Conservation (phyloP, 192 early-diverging fungal genomes). For the Cladochytrium replicatum region DNA sequence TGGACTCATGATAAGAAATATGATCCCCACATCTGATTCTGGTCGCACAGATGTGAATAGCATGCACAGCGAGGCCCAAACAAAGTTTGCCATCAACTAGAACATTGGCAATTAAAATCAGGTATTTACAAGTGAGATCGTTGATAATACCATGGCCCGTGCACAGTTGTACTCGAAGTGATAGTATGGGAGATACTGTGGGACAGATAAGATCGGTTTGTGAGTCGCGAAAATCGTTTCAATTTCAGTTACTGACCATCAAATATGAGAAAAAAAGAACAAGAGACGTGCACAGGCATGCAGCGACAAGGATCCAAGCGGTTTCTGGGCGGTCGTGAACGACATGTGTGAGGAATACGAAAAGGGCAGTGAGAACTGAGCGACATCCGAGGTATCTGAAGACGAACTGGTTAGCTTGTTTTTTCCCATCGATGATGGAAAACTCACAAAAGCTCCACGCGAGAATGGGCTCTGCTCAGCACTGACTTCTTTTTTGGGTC, state of each 20-base stretch:
- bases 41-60: conserved; percentile 26
- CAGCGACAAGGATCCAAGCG: conserved; percentile 9
- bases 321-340: too few relatives aligned
- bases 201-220: not conserved
- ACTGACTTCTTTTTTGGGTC: conserved; percentile 28
- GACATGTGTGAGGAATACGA: too few relatives aligned
- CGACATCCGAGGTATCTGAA: too few relatives aligned
- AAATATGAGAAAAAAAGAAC: too few relatives aligned
- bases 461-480: conserved; percentile 21
- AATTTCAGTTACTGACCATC: conserved; percentile 9
- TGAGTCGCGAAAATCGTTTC: conserved; percentile 4
- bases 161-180: conserved; percentile 21
- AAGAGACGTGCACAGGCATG: too few relatives aligned
- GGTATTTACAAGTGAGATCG: not conserved
- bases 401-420: too few relatives aligned
- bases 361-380: too few relatives aligned
- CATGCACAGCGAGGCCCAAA: conserved; percentile 28
- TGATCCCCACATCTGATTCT: conserved; percentile 30
- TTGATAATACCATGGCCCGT: not conserved
- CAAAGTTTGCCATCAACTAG: conserved; percentile 26
- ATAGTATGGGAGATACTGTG: conserved; percentile 39
- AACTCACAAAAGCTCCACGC: conserved; percentile 28
- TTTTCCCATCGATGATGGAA: too few relatives aligned
- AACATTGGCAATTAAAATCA: conserved; percentile 6
- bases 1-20: conserved; percentile 21